Percentiles rank a stretch among this genome's conserved stretches.
Evolutionary conservation across 768 basidiomycete genomes (phyloP).

Genomic region (Lactarius deliciosus): DNA sequence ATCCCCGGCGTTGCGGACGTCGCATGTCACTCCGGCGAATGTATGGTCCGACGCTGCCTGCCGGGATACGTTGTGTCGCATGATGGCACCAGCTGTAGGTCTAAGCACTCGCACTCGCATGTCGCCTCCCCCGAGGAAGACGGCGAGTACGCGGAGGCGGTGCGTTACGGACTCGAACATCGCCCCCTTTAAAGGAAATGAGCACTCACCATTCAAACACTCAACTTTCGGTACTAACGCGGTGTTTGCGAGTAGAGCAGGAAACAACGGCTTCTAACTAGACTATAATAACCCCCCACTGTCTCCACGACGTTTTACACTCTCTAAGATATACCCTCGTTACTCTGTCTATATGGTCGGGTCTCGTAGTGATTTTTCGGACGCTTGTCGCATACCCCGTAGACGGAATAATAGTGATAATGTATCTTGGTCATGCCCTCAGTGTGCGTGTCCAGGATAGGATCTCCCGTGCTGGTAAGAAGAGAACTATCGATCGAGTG

Average conservation of each 20-base stretch:
- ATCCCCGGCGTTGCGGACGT: slow-evolving; percentile 51
- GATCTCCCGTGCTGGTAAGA: too few species aligned
- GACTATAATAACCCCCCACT: neutral
- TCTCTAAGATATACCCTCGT: neutral
- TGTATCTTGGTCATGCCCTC: too few species aligned
- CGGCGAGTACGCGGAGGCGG: slow-evolving; percentile 19
- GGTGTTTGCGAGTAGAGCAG: neutral
- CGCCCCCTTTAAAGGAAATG: slow-evolving; percentile 24
- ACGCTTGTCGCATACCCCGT: neutral
- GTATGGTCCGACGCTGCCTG: slow-evolving; percentile 47
- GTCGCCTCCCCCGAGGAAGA: neutral
- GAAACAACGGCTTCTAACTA: neutral
- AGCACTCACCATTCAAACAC: neutral
- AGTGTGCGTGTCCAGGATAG: too few species aligned
- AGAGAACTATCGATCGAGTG: too few species aligned
- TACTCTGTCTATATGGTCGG: neutral
- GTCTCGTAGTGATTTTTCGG: neutral
- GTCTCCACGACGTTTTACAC: neutral
- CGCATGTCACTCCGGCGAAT: slow-evolving; percentile 46
- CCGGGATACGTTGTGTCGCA: slow-evolving; percentile 38
- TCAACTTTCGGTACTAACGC: neutral
- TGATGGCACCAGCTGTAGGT: slow-evolving; percentile 30
- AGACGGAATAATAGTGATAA: too few species aligned
- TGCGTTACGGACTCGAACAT: slow-evolving; percentile 32
- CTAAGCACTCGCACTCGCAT: neutral